These are phyloP conservation scores for Mycosphaerella sp. DNA, from an alignment of 2,329 filamentous ascomycete species.

Conservation along the genomic window DNA sequence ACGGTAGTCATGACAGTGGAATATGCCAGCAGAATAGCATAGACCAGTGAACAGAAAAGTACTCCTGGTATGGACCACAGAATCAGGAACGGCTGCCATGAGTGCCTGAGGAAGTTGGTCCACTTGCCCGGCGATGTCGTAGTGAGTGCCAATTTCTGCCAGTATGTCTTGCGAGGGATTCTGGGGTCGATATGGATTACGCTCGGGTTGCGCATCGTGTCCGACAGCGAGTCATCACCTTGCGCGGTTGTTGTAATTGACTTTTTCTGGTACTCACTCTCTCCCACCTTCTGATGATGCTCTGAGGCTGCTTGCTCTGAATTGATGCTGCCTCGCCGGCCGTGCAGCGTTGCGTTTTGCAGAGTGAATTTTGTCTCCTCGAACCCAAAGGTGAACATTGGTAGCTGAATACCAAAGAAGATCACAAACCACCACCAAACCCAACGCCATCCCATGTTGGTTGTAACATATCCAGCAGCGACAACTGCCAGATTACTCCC, in stretches of 20 bases:
- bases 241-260: slow-evolving; percentile 12
- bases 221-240: slow-evolving; percentile 4
- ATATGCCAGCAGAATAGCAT: slow-evolving; percentile 37
- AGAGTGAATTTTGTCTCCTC: slow-evolving; percentile 35
- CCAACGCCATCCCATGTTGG: slow-evolving; percentile 46
- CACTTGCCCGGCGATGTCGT: slow-evolving; percentile 30
- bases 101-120: slow-evolving; percentile 31
- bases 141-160: slow-evolving; percentile 37
- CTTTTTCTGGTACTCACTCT: neutral
- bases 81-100: slow-evolving; percentile 35
- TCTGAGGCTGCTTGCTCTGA: neutral
- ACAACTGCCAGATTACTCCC: slow-evolving; percentile 37
- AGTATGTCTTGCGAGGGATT: slow-evolving; percentile 40
- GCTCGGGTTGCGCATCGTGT: slow-evolving; percentile 18
- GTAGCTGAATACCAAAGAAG: slow-evolving; percentile 34
- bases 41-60: slow-evolving; percentile 33
- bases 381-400: slow-evolving; percentile 41
- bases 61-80: slow-evolving; percentile 38
- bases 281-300: neutral
- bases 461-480: slow-evolving; percentile 39
- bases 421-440: slow-evolving; percentile 42
- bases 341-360: slow-evolving; percentile 18
- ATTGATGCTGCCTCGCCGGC: neutral
- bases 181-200: slow-evolving; percentile 25
- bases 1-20: slow-evolving; percentile 36